Conservation (phyloP, 768 basidiomycete species). For the Hypsizygus marmoreus region DNA sequence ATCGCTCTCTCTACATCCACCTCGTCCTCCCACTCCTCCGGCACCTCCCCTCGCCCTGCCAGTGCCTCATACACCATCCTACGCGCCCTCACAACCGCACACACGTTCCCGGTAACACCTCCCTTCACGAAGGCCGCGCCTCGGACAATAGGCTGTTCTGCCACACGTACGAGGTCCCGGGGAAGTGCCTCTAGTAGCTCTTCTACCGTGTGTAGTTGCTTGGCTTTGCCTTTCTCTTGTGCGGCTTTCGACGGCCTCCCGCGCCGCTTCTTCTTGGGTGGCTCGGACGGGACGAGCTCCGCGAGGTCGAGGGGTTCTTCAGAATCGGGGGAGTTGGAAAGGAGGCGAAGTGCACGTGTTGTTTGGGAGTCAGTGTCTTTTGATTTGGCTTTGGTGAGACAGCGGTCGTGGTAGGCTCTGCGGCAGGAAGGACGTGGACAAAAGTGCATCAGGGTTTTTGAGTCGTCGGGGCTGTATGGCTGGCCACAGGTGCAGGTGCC, state of each 20-base stretch:
- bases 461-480: slow-evolving; percentile 47
- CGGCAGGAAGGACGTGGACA: slow-evolving; percentile 55
- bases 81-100: slow-evolving; percentile 47
- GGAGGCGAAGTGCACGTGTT: slow-evolving; percentile 24
- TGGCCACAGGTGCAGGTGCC: slow-evolving; percentile 45
- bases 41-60: slow-evolving; percentile 27
- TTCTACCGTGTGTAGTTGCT: background rate
- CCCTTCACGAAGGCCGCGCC: slow-evolving; percentile 39
- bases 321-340: slow-evolving; percentile 37
- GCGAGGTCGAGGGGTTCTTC: slow-evolving; percentile 4
- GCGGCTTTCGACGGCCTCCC: slow-evolving; percentile 1
- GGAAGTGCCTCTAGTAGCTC: slow-evolving; percentile 33
- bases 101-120: slow-evolving; percentile 54
- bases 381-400: slow-evolving; percentile 35
- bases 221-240: background rate
- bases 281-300: slow-evolving; percentile 4
- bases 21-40: slow-evolving; percentile 43
- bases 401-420: slow-evolving; percentile 49
- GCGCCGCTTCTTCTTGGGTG: slow-evolving; percentile 13
- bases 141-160: slow-evolving; percentile 55
- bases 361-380: slow-evolving; percentile 17
- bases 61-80: slow-evolving; percentile 44
- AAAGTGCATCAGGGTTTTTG: slow-evolving; percentile 47
- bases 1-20: slow-evolving; percentile 21
- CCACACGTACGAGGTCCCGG: slow-evolving; percentile 37